Conservation (phyloP, 257 asterid species). For the Solanum pennellii region DNA sequence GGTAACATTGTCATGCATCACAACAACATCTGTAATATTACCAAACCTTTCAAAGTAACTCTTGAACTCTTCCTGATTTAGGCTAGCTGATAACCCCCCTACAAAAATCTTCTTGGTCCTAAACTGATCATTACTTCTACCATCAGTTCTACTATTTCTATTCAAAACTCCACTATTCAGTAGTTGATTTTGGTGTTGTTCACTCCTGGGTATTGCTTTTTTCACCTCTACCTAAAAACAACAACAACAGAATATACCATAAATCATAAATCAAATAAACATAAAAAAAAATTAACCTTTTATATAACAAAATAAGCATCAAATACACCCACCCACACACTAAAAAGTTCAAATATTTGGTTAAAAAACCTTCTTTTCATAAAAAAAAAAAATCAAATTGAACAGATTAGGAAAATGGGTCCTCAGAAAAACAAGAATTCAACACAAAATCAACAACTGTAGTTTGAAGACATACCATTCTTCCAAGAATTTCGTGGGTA, state of each 20-base stretch:
- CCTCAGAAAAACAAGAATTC: not conserved
- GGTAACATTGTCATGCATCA: constrained; percentile 77
- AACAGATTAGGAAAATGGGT: not conserved
- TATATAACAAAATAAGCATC: not conserved
- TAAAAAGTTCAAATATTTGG: not conserved
- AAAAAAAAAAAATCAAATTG: not conserved
- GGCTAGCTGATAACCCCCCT: constrained; percentile 77
- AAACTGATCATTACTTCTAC: constrained; percentile 44
- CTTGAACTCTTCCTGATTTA: constrained; percentile 76
- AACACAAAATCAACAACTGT: not conserved
- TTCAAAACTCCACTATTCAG: constrained; percentile 29
- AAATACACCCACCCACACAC: not conserved
- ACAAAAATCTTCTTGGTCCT: constrained; percentile 90
- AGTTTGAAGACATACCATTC: constrained; percentile 40
- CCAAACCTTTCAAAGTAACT: constrained; percentile 75
- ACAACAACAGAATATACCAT: not conserved
- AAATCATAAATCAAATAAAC: constrained; percentile 1
- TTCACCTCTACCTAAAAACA: constrained; percentile 74
- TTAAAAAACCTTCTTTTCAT: not conserved
- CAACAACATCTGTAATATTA: constrained; percentile 79
- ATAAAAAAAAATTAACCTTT: not conserved
- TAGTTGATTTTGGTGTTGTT: constrained; percentile 45
- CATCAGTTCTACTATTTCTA: constrained; percentile 33
- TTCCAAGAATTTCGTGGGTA: constrained; percentile 56
- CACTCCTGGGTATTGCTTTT: constrained; percentile 83